These are phyloP conservation scores for Geotrichum bryndzae DNA, from an alignment of 1,139 yeast genomes.

Conservation along the genomic window DNA sequence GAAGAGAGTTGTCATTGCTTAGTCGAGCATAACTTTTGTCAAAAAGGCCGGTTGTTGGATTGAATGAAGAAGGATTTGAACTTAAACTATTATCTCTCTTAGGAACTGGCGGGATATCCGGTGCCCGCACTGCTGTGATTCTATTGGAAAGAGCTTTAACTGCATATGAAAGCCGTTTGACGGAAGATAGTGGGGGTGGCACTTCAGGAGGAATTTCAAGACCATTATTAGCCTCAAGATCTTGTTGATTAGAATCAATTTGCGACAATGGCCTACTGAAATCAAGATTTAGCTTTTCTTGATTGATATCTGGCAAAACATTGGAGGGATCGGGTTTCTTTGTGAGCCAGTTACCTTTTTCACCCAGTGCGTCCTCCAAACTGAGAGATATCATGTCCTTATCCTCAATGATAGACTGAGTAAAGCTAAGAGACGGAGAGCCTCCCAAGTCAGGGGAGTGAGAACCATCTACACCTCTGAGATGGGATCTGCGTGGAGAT, in stretches of 20 bases:
- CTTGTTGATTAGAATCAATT: neutral
- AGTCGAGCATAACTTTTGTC: neutral
- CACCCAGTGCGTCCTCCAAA: conserved; percentile 28
- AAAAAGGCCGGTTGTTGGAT: neutral
- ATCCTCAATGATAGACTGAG: neutral
- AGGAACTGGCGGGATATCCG: neutral
- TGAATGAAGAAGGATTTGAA: neutral
- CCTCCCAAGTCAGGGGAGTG: neutral
- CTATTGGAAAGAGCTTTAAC: neutral
- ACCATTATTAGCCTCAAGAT: neutral
- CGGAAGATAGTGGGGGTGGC: neutral
- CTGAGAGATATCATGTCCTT: conserved; percentile 15
- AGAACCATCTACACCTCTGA: conserved; percentile 11
- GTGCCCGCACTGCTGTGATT: neutral
- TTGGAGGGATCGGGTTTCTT: neutral
- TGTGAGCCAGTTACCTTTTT: conserved; percentile 20
- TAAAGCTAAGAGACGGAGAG: neutral
- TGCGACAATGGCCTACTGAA: neutral
- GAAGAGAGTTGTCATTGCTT: neutral
- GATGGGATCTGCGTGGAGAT: neutral
- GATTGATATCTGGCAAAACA: neutral
- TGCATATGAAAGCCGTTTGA: neutral
- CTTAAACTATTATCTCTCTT: neutral
- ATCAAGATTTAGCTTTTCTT: neutral
- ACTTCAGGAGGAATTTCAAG: neutral